Base-by-base conservation (phyloP, 345 rosid species). In the Cardamine resedifolia region DNA sequence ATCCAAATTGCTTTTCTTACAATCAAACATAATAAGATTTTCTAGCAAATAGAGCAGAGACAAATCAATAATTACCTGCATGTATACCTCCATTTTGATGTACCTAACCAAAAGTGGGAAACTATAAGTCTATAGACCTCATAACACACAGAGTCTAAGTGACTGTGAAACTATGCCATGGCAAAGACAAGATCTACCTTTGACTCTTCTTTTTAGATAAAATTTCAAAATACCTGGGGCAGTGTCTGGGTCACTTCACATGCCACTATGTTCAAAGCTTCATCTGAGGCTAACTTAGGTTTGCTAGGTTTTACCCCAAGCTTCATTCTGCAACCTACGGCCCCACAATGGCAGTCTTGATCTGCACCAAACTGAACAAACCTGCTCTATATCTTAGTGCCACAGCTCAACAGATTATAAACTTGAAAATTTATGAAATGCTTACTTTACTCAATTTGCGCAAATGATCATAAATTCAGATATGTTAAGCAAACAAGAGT, bases 301-400 rank as follows among this genome's bases (percentile, higher is more conserved):
- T 96, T 96, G 81, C 76, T 83, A 19, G 96, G 92, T 75, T 88
- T 96, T 56, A 88, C 97, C 58, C 99, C 98, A 62, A 96, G 88
- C 82, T 92, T 92, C 78, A 66, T 78, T 83, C 97, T 86, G 81
- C 99, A 96, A 69, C 83, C 79, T 30, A 30, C 68, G 0, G 98
- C 92, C 45, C 99, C 99, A 72, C 99, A 96, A 63, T 92, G 97
- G 70, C 99, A 96, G 70, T 88, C 99, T 84, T 96, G 97, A 83
- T 92, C 99, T 76, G 98, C 98, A 84, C 99, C 99, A 87, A 96
- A 96, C 83, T 96, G 99, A 65, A 92, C 98, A 86, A 96, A 92
- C 87, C 99, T 96, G 97, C 89, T 77, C 83, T 74, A 81, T 70
- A 67, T 71, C 80, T 91, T 81, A 91, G 94, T 75, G 43, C 73